phyloP scores from a whole-genome alignment of 305 asterid genomes.

The Fraxinus velutina region DNA sequence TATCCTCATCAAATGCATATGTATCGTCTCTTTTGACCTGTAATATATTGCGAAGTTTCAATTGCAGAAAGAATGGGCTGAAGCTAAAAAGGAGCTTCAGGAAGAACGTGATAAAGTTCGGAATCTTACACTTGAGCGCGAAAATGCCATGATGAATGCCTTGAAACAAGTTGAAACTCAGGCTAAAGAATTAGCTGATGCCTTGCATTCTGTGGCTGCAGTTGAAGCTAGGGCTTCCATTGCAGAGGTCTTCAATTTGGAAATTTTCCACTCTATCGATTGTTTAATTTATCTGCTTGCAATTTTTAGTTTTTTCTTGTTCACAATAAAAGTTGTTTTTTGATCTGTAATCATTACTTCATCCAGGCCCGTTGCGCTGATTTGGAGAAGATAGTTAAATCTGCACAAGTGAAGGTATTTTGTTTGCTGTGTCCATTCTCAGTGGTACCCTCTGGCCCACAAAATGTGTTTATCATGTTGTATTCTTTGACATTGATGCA shows the following conservation, averaged over 20 bases:
- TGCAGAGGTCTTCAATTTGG: constrained; percentile 59
- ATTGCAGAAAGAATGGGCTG: constrained; percentile 91
- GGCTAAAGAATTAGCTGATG: constrained; percentile 57
- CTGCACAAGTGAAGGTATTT: constrained; percentile 57
- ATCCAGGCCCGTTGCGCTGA: constrained; percentile 69
- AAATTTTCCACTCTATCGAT: neutral
- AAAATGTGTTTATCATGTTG: constrained; percentile 12
- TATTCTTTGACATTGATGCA: neutral
- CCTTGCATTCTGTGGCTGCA: constrained; percentile 60
- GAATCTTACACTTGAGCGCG: constrained; percentile 61
- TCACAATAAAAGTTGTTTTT: constrained; percentile 3
- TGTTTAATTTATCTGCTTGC: neutral
- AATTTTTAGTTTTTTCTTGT: neutral
- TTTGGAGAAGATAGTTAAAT: constrained; percentile 56
- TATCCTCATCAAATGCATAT: constrained; percentile 1
- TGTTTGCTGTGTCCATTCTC: neutral
- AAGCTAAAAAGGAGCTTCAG: constrained; percentile 79
- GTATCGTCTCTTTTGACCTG: constrained; percentile 7
- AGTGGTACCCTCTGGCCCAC: neutral
- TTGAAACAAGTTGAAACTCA: constrained; percentile 64
- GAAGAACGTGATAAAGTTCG: constrained; percentile 76
- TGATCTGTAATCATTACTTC: constrained; percentile 24
- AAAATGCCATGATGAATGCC: constrained; percentile 51
- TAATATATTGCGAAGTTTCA: constrained; percentile 8
- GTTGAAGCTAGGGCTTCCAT: constrained; percentile 86